Evolutionary conservation across 2,329 filamentous ascomycete genomes (phyloP), one percentile per base, ranked within the genome.

Genomic region (Trichoderma breve): DNA sequence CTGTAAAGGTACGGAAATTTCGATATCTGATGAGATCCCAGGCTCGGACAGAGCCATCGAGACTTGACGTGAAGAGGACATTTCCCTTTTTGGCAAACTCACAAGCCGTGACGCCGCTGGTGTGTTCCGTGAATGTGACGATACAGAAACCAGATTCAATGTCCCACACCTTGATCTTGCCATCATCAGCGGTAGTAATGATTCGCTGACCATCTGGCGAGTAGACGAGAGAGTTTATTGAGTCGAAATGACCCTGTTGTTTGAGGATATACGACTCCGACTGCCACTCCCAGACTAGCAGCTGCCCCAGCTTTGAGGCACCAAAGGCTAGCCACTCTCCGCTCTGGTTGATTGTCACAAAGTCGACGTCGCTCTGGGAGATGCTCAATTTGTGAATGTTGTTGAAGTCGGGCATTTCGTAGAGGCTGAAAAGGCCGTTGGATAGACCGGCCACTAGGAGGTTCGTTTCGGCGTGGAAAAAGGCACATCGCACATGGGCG

Each of bases 251-350:
- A 0, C 95, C 96, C 81, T 98, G 96, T 79, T 99, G 96, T 83
- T 99, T 99, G 62, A 99, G 85, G 72, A 99, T 97, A 81, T 99
- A 99, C 6, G 95, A 98, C 82, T 99, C 97, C 0, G 96, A 99
- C 80, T 98, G 95, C 95, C 97, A 99, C 81, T 99, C 96, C 96
- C 96, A 99, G 4, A 99, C 96, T 4, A 99, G 84, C n/a, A 99
- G 86, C 80, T 99, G 96, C 0, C 97, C 97, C 6, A 97, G 87
- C 77, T 97, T 97, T 2, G 96, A 97, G 0, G 97, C 96, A 15
- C 95, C 96, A 80, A 99, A 98, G 0, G 97, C 97, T 26, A 99
- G 85, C 96, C 96, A 99, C 83, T 98, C 95, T 67, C 96, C 96
- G 36, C 92, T 93, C 80, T 93, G 92, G 83, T 98, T 99, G 79